Evolutionary conservation across 169 alveolate genomes (phyloP).

Genomic region (Cystoisospora suis): DNA sequence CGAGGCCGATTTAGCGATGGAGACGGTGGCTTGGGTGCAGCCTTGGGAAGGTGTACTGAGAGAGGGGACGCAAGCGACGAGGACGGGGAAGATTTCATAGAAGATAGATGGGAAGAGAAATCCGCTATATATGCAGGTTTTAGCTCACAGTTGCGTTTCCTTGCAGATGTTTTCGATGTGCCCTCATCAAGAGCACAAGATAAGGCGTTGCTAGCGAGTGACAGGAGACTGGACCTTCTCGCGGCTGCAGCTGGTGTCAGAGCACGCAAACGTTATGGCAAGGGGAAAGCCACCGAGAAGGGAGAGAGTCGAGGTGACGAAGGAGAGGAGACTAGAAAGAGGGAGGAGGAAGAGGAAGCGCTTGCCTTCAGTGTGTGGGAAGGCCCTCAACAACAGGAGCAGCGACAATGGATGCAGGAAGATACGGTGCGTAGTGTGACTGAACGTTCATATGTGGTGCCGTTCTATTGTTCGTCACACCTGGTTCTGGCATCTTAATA

Average conservation of each 20-base stretch:
- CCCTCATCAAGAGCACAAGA: neutral
- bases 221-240: neutral
- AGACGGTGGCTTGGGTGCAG: no score
- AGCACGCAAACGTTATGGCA: neutral
- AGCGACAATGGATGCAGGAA: neutral
- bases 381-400: constrained; percentile 7
- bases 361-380: constrained; percentile 22
- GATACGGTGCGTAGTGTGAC: constrained; percentile 9
- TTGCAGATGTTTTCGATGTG: constrained; percentile 16
- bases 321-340: neutral
- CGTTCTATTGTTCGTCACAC: no score
- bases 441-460: no score
- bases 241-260: neutral
- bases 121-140: no score
- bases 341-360: neutral
- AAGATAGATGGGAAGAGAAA: no score
- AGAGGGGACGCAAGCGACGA: no score
- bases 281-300: neutral
- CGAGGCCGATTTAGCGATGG: no score
- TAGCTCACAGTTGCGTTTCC: neutral
- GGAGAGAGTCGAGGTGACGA: neutral
- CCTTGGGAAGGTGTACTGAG: no score
- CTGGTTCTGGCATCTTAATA: no score
- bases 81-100: no score
- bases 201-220: neutral